These are phyloP conservation scores for Gastrolobium villosum DNA, from an alignment of 306 rosid genomes.

Conservation along the genomic window DNA sequence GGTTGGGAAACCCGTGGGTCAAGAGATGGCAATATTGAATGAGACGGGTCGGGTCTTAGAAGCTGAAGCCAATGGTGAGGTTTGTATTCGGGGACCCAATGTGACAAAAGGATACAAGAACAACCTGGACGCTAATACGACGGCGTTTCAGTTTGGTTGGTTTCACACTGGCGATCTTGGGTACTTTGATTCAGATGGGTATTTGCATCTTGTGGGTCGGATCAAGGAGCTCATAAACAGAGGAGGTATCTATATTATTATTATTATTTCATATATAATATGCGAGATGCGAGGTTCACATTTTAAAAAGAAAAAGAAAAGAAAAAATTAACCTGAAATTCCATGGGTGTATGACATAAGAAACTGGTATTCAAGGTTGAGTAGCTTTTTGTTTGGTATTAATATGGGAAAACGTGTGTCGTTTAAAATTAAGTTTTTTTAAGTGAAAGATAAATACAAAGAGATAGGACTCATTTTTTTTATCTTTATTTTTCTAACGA, in stretches of 20 bases:
- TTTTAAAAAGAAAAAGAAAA: no score
- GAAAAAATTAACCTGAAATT: no score
- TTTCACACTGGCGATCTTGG: slow-evolving; percentile 96
- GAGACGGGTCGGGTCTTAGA: slow-evolving; percentile 60
- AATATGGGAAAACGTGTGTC: no score
- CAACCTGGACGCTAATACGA: slow-evolving; percentile 70
- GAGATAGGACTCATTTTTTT: no score
- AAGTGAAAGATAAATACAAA: no score
- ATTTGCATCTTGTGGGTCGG: slow-evolving; percentile 93
- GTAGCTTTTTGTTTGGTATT: no score
- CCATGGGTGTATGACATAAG: no score
- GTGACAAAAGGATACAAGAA: slow-evolving; percentile 90
- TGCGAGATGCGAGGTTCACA: no score
- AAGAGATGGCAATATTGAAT: slow-evolving; percentile 72
- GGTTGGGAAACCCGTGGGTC: slow-evolving; percentile 88
- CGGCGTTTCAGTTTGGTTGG: slow-evolving; percentile 79
- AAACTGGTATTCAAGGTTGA: no score
- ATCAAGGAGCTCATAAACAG: slow-evolving; percentile 95
- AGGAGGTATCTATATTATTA: slow-evolving; percentile 70
- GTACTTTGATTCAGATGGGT: slow-evolving; percentile 78
- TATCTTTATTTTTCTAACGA: no score
- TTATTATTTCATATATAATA: no score
- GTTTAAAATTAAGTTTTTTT: no score
- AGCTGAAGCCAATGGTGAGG: slow-evolving; percentile 63
- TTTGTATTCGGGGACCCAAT: slow-evolving; percentile 80